Conservation (phyloP, 306 rosid species). For the Amphicarpaea edgeworthii region DNA sequence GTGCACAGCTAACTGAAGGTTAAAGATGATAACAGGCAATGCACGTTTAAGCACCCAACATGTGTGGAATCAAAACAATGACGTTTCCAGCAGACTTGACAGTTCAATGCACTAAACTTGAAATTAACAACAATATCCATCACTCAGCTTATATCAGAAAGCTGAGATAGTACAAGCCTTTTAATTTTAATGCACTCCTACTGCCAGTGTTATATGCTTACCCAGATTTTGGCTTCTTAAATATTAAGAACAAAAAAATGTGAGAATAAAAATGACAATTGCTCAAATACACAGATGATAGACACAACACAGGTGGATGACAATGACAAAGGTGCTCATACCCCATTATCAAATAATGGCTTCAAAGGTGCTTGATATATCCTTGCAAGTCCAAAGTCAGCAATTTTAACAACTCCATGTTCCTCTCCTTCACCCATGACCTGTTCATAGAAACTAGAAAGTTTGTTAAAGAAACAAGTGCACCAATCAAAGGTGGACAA, state of each 20-base stretch:
- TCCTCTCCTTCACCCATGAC: conserved; percentile 98
- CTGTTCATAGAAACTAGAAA: conserved; percentile 51
- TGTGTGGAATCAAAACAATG: conserved; percentile 24
- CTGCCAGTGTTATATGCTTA: conserved; percentile 1
- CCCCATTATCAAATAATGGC: conserved; percentile 82
- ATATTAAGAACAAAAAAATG: conserved; percentile 6
- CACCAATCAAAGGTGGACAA: conserved; percentile 10
- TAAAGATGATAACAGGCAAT: conserved; percentile 29
- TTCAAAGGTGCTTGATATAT: conserved; percentile 93
- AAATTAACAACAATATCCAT: conserved; percentile 36
- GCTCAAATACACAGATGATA: conserved; percentile 17
- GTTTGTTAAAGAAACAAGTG: conserved; percentile 27
- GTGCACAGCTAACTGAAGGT: conserved; percentile 25
- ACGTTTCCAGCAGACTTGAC: conserved; percentile 6
- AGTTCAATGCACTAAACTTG: conserved; percentile 33
- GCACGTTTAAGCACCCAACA: conserved; percentile 27
- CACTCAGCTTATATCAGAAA: conserved; percentile 39
- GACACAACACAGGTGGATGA: conserved; percentile 10
- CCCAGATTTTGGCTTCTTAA: conserved; percentile 3
- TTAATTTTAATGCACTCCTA: conserved; percentile 30
- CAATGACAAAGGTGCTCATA: conserved; percentile 51
- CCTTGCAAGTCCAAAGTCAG: conserved; percentile 99
- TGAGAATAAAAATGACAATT: neutral
- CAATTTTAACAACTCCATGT: conserved; percentile 90
- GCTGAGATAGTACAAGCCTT: conserved; percentile 20